Evolutionary conservation across 306 rosid species (phyloP).

Genomic region (Vigna hirtella): DNA sequence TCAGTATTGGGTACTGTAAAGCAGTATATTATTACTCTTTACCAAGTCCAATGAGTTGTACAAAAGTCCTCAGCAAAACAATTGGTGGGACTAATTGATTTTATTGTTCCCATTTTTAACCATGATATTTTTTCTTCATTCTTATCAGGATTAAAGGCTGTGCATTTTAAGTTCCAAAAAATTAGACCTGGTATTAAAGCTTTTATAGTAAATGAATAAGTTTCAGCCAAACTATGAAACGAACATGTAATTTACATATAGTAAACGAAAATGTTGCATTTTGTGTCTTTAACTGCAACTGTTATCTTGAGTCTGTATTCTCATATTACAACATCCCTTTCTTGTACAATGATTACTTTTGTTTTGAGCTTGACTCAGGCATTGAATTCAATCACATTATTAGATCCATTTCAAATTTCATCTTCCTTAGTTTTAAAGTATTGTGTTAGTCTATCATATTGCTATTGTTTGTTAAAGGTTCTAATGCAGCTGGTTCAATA

Average conservation of each 20-base stretch:
- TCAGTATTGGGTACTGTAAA: too few relatives aligned
- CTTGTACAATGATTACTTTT: slow-evolving; percentile 15
- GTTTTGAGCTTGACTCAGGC: slow-evolving; percentile 17
- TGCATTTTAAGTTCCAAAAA: background rate
- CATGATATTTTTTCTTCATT: background rate
- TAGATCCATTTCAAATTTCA: slow-evolving; percentile 32
- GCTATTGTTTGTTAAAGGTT: slow-evolving; percentile 33
- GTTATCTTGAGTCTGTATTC: background rate
- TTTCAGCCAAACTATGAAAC: background rate
- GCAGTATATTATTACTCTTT: too few relatives aligned
- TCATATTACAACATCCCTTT: background rate
- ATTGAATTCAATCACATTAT: slow-evolving; percentile 15
- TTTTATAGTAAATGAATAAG: background rate
- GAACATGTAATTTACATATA: background rate
- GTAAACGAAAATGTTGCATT: background rate
- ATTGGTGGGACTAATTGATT: background rate
- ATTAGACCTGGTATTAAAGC: background rate
- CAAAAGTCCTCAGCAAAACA: background rate
- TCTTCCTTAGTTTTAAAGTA: slow-evolving; percentile 20
- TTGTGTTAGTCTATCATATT: slow-evolving; percentile 39
- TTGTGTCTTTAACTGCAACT: background rate
- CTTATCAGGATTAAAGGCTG: too few relatives aligned
- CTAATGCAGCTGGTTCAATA: slow-evolving; percentile 38
- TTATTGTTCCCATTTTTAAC: background rate
- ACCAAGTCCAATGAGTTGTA: background rate